Percentiles rank a stretch among this genome's conserved stretches.
phyloP scores from a whole-genome alignment of 345 rosid species.

The Gossypium raimondii region DNA sequence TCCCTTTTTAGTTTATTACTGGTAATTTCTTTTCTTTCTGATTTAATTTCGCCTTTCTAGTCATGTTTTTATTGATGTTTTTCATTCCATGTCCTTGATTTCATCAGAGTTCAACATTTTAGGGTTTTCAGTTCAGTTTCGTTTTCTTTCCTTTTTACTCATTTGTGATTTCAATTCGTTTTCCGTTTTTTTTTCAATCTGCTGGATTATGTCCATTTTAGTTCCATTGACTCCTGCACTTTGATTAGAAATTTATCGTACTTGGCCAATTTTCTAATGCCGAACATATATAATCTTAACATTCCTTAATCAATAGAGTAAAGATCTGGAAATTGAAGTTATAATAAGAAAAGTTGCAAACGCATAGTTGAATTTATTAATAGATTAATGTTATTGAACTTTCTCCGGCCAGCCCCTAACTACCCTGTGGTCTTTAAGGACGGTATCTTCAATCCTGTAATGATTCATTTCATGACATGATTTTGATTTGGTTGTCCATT shows the following conservation, averaged over 20 bases:
- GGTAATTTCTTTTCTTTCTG: not conserved
- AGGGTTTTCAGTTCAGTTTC: conserved; percentile 6
- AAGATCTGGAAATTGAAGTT: not conserved
- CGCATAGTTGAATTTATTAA: not conserved
- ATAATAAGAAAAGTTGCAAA: not conserved
- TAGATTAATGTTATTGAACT: not conserved
- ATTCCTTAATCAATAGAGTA: not conserved
- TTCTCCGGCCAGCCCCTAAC: not conserved
- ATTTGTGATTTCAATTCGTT: not conserved
- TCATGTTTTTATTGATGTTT: not conserved
- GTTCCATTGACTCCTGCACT: not conserved
- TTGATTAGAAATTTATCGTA: not conserved
- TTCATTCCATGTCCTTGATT: not conserved
- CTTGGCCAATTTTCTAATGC: not conserved
- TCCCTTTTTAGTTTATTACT: not conserved
- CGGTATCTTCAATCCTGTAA: not conserved
- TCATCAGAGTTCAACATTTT: not conserved
- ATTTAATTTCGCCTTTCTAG: not conserved
- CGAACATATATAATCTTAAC: not conserved
- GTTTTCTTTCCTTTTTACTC: not conserved
- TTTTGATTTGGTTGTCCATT: not conserved
- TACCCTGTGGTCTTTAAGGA: not conserved
- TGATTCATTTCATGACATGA: not conserved
- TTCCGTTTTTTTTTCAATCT: not conserved
- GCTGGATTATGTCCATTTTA: not conserved